phyloP scores from a whole-genome alignment of 2,329 filamentous ascomycete species.

The Akanthomyces dipterigenus region DNA sequence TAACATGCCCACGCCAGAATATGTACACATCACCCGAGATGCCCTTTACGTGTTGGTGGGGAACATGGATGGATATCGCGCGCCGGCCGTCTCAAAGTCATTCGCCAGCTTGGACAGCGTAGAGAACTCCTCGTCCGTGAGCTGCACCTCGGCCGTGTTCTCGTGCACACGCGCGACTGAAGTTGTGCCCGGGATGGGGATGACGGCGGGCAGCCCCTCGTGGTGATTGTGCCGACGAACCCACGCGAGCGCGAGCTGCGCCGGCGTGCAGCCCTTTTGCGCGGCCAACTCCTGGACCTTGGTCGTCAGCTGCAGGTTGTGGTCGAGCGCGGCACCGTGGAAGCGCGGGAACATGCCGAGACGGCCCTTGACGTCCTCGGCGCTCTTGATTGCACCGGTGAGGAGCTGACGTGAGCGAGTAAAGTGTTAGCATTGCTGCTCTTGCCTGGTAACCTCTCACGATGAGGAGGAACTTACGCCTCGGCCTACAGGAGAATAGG shows the following conservation, averaged over 20 bases:
- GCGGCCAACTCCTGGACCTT: conserved; percentile 51
- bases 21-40: background rate
- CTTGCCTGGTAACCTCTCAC: background rate
- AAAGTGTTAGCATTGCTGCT: background rate
- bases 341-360: conserved; percentile 47
- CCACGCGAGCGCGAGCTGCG: conserved; percentile 65
- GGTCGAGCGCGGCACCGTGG: conserved; percentile 53
- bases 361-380: conserved; percentile 20
- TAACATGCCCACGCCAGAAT: background rate
- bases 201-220: conserved; percentile 48
- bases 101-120: conserved; percentile 42
- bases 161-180: conserved; percentile 51
- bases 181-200: conserved; percentile 62
- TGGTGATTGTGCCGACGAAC: conserved; percentile 41
- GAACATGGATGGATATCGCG: conserved; percentile 37
- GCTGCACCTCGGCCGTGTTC: conserved; percentile 45
- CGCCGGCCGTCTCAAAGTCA: conserved; percentile 41
- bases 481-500: conserved; percentile 64
- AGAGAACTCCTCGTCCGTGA: conserved; percentile 39
- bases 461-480: conserved; percentile 30
- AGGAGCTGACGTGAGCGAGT: conserved; percentile 20
- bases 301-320: conserved; percentile 56
- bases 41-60: conserved; percentile 30
- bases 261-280: conserved; percentile 52
- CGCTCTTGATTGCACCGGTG: conserved; percentile 21